Base-by-base conservation (phyloP, 1,139 yeast genomes). In the Taphrina pruni region DNA sequence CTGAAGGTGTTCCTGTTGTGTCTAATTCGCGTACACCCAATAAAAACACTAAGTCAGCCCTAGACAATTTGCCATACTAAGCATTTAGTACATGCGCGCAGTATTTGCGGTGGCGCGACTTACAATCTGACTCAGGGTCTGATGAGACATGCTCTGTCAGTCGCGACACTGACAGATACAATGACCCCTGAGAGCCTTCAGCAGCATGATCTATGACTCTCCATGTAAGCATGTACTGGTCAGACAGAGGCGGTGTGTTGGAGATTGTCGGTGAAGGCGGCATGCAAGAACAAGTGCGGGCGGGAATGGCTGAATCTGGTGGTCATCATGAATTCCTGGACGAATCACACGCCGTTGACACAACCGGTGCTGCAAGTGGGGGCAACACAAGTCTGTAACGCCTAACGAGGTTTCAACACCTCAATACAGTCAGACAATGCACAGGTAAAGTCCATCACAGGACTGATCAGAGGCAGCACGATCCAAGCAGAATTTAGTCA, bases 41-140 rank as follows among this genome's bases (percentile, higher is more conserved):
- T 9, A 64, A 55, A 12, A 64, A 64, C 54, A 64, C 61, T 12
- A 64, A 60, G 45, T 64, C 67, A 26, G 67, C 61, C 38, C 67
- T 43, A 21, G 67, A 55, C 20, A 64, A 26, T 55, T 64, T 64
- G 48, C 67, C 46, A 26, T 64, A 64, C 67, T 64, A 21, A 35
- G 8, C 54, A 21, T 8, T 50, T n/a, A 50, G 36, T 50, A 9
- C 11, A 21, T 21, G 32, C 54, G n/a, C 36, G 11, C 36, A 2
- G 12, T 48, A 17, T 17, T 45, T 17, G 6, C 12, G 35, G n/a
- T 21, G 7, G 56, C 38, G 60, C 43, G 17, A 45, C 67, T 32
- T 46, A 64, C 67, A 20, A 64, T 64, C 61, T 64, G 67, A 35
- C 61, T 54, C 39, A 64, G 56, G 14, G 67, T 64, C 67, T 55